Base-by-base conservation (phyloP, 164 flowering plant genomes). In the Chloranthus sessilifolius region DNA sequence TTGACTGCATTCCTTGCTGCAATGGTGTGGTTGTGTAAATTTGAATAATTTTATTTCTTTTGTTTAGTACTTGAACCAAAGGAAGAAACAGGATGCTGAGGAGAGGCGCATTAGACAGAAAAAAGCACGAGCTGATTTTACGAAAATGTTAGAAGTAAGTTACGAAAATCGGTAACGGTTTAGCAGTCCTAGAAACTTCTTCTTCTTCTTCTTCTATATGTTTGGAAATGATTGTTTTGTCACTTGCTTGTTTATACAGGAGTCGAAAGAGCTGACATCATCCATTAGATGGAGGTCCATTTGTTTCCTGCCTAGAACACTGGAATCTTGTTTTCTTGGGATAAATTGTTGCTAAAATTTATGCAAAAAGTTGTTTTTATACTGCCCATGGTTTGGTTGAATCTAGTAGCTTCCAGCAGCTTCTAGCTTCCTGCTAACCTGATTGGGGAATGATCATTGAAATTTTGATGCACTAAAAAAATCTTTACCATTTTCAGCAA, bases 221-320 rank as follows among this genome's bases (percentile, higher is more conserved):
- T 7, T 12, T 4, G 2, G 26, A 39, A 42, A n/a, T 27, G 24
- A 38, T 14, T 29, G 29, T 9, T 53, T 21, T 55, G 21, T 5
- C 40, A 21, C 23, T 58, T 53, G 50, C 39, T 17, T 47, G n/a
- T 41, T 22, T 40, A 45, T 57, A 11, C 75, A 88, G 97, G 99
- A 89, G 57, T 84, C 76, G 22, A 69, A 69, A 56, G 97, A 94
- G 64, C 85, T 94, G n/a, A 80, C 95, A 7, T 81, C 97, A 34
- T 59, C 85, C 22, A 77, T 78, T 27, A 82, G 80, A 76, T 94
- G 96, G 95, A 84, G 95, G 99, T n/a, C n/a, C n/a, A n/a, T 92
- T 25, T 16, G 38, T 44, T 6, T 64, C 19, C 53, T 17, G 34
- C 28, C 22, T 47, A n/a, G n/a, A n/a, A n/a, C n/a, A n/a, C n/a